These are phyloP conservation scores for Lactuca sativa DNA, from an alignment of 129 eudicot species.

Conservation along the genomic window DNA sequence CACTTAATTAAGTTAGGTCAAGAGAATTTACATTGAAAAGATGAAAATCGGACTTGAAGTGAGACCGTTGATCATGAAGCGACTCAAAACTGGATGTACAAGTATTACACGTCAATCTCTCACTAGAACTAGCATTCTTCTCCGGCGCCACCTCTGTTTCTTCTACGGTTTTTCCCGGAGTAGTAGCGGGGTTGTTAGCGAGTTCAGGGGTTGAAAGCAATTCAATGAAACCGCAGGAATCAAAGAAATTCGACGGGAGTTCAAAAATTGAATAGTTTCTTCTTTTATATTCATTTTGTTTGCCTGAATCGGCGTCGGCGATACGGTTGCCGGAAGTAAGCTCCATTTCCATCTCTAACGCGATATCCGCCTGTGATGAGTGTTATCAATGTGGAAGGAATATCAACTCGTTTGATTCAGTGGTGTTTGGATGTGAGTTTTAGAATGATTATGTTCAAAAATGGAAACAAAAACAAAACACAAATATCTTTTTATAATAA, in stretches of 20 bases:
- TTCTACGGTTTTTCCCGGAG: slow-evolving; percentile 1
- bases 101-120: slow-evolving; percentile 62
- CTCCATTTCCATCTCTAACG: slow-evolving; percentile 6
- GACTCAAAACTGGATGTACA: slow-evolving; percentile 65
- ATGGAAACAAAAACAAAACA: too few relatives aligned
- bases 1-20: slow-evolving; percentile 11
- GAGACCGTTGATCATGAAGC: slow-evolving; percentile 65
- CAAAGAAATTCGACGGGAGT: slow-evolving; percentile 43
- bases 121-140: slow-evolving; percentile 5
- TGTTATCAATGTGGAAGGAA: not conserved
- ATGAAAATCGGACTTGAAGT: slow-evolving; percentile 81
- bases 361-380: not conserved
- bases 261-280: slow-evolving; percentile 61
- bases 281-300: slow-evolving; percentile 26
- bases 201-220: slow-evolving; percentile 27
- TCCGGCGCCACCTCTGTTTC: not conserved
- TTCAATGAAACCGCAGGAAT: slow-evolving; percentile 49
- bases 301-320: slow-evolving; percentile 10
- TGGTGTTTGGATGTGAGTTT: too few relatives aligned
- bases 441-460: too few relatives aligned
- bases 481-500: too few relatives aligned
- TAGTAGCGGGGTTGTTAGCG: slow-evolving; percentile 10
- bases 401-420: not conserved
- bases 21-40: slow-evolving; percentile 54
- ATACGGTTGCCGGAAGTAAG: slow-evolving; percentile 12